These are phyloP conservation scores for Panicum virgatum DNA, from an alignment of 202 grass and related monocot genomes.

Conservation along the genomic window DNA sequence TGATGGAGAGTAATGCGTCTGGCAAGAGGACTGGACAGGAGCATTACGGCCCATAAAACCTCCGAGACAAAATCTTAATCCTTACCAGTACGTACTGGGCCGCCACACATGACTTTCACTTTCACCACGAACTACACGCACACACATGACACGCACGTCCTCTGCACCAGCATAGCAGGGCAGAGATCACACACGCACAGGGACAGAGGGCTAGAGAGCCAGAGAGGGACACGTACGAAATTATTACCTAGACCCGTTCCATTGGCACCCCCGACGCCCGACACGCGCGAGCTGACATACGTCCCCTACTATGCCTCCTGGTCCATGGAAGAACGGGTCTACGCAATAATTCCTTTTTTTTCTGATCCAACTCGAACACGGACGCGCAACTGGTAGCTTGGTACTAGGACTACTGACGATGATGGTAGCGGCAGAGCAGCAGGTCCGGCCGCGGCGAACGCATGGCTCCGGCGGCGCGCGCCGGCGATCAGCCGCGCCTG, in stretches of 20 bases:
- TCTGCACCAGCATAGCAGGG: too few species aligned
- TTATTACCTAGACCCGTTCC: conserved; percentile 76
- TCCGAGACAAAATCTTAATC: conserved; percentile 56
- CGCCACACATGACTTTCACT: conserved; percentile 16
- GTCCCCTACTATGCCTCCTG: neutral
- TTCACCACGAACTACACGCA: neutral
- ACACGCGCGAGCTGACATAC: neutral
- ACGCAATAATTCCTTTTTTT: conserved; percentile 59
- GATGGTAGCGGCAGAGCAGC: neutral
- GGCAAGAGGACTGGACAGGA: conserved; percentile 20
- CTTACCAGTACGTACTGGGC: conserved; percentile 39
- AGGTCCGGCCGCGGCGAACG: conserved; percentile 2
- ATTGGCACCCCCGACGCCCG: conserved; percentile 42
- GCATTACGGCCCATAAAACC: conserved; percentile 41
- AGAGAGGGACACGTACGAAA: conserved; percentile 30
- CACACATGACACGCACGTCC: neutral
- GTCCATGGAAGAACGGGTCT: conserved; percentile 60
- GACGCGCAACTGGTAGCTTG: neutral
- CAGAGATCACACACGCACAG: neutral
- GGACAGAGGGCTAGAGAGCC: neutral
- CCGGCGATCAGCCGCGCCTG: conserved; percentile 42
- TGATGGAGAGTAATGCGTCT: neutral
- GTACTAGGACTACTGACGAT: neutral
- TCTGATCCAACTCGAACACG: conserved; percentile 23
- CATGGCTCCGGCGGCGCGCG: conserved; percentile 4